Evolutionary conservation across 2,329 filamentous ascomycete species (phyloP).

Genomic region (Balansia obtecta): DNA sequence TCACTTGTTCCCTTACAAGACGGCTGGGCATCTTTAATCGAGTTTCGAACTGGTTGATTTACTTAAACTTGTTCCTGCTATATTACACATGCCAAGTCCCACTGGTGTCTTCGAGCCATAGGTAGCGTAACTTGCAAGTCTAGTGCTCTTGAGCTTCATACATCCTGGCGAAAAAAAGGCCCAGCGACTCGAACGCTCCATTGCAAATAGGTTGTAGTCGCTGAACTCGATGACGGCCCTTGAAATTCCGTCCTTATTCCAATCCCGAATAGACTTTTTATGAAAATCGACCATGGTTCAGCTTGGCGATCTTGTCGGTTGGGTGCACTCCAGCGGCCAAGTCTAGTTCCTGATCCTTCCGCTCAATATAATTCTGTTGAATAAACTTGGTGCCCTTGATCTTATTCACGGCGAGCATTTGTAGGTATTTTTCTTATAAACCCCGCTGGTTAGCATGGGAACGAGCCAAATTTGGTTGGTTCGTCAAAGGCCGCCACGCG

Average conservation of each 20-base stretch:
- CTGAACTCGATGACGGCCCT: not conserved
- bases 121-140: not conserved
- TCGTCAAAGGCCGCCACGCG: too few species aligned
- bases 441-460: not conserved
- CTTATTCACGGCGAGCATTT: slow-evolving; percentile 64
- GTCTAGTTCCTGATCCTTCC: slow-evolving; percentile 32
- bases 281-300: slow-evolving; percentile 23
- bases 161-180: not conserved
- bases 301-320: slow-evolving; percentile 26
- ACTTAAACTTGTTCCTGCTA: slow-evolving; percentile 13
- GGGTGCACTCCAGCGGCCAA: slow-evolving; percentile 26
- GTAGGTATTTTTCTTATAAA: slow-evolving; percentile 56
- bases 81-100: slow-evolving; percentile 20
- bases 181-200: not conserved
- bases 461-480: too few species aligned
- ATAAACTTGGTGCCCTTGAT: slow-evolving; percentile 69
- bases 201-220: not conserved
- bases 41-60: not conserved
- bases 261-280: slow-evolving; percentile 11
- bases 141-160: not conserved
- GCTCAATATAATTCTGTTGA: slow-evolving; percentile 61
- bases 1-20: not conserved
- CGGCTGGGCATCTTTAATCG: too few species aligned
- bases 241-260: not conserved
- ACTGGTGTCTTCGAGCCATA: slow-evolving; percentile 9